Conservation (phyloP, 306 rosid species). For the Styphnolobium japonicum region DNA sequence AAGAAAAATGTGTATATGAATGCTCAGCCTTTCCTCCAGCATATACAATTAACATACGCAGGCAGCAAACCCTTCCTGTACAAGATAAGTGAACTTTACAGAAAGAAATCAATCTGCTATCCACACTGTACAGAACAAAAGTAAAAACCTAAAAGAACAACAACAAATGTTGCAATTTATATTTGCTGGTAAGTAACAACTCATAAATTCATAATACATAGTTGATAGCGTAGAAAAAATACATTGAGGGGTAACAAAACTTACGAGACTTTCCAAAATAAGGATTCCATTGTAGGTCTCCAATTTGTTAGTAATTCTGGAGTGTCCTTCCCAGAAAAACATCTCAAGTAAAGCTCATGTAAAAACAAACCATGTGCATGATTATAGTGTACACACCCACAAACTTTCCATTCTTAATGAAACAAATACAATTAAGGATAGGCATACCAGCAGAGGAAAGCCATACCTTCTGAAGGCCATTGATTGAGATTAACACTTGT, state of each 20-base stretch:
- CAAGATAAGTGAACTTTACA: neutral
- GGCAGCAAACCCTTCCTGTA: neutral
- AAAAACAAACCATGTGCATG: neutral
- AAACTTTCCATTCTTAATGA: neutral
- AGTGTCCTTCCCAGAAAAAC: slow-evolving; percentile 25
- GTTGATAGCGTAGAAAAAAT: neutral
- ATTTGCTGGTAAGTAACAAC: neutral
- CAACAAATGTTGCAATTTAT: neutral
- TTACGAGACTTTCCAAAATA: slow-evolving; percentile 58
- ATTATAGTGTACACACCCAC: neutral
- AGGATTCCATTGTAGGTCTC: slow-evolving; percentile 64
- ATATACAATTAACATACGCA: neutral
- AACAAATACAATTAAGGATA: neutral
- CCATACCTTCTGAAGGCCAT: slow-evolving; percentile 82
- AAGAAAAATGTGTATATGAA: neutral
- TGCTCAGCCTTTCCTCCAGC: neutral
- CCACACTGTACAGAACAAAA: neutral
- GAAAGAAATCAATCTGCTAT: neutral
- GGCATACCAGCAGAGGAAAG: neutral
- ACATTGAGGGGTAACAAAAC: slow-evolving; percentile 23
- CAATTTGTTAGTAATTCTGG: slow-evolving; percentile 69
- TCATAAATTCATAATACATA: neutral
- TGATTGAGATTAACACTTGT: slow-evolving; percentile 49
- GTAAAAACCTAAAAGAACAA: neutral
- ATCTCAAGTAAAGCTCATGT: neutral